phyloP scores from a whole-genome alignment of 371 early-diverging fungal species.

The Modicella reniformis region DNA sequence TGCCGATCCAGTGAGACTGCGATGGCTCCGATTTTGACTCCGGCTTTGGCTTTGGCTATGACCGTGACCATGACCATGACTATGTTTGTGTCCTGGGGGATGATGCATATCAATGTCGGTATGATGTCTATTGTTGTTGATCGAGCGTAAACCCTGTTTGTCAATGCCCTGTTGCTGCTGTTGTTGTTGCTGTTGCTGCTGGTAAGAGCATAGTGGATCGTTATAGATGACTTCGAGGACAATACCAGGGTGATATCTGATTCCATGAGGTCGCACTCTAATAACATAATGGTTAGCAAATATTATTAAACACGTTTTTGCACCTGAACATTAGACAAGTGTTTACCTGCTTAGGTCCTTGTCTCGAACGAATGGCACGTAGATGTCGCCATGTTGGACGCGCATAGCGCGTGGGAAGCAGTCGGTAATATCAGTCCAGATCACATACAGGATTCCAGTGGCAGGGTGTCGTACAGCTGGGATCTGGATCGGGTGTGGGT shows the following conservation, averaged over 20 bases:
- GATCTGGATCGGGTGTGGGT: constrained; percentile 11
- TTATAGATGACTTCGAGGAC: constrained; percentile 36
- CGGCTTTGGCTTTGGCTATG: background rate
- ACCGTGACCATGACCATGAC: background rate
- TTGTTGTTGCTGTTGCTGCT: background rate
- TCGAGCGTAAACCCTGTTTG: background rate
- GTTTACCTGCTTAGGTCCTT: constrained; percentile 25
- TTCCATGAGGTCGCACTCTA: constrained; percentile 47
- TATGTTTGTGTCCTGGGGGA: background rate
- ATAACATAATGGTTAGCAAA: background rate
- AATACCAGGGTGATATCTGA: constrained; percentile 30
- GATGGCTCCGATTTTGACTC: background rate
- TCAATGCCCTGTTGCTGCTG: background rate
- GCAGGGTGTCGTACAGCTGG: constrained; percentile 19
- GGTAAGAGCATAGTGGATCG: background rate
- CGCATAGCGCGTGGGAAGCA: constrained; percentile 34
- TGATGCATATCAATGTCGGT: background rate
- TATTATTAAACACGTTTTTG: background rate
- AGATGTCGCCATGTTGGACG: constrained; percentile 28
- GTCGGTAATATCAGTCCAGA: constrained; percentile 35
- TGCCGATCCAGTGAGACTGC: background rate
- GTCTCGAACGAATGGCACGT: constrained; percentile 29
- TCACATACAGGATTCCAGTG: constrained; percentile 21
- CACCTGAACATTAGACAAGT: background rate
- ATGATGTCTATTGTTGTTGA: background rate